Evolutionary conservation across 305 asterid species (phyloP).

Genomic region (Caryopteris hybrid): DNA sequence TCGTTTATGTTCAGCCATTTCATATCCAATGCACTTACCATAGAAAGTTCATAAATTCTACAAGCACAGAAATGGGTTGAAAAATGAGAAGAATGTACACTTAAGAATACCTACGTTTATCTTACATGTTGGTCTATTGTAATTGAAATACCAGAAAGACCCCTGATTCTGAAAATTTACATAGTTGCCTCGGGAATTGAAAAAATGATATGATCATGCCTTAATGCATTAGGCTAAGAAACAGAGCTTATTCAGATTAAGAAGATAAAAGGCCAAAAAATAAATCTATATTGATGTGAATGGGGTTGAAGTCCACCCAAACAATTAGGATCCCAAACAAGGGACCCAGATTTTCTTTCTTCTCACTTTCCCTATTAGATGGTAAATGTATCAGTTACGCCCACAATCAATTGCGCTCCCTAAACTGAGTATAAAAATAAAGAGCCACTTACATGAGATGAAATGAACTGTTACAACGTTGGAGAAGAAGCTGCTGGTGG

Average conservation of each 20-base stretch:
- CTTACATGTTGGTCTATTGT: neutral
- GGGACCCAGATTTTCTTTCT: neutral
- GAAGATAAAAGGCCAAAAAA: neutral
- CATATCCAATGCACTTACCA: too few relatives aligned
- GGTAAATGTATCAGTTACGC: neutral
- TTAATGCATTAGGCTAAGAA: neutral
- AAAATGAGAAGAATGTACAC: neutral
- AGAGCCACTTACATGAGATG: conserved; percentile 17
- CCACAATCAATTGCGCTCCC: neutral
- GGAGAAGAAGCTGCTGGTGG: conserved; percentile 48
- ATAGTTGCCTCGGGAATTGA: neutral
- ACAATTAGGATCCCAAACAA: neutral
- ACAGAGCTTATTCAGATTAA: neutral
- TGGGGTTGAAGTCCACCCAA: neutral
- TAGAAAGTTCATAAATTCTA: too few relatives aligned
- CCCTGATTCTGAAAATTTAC: conserved; percentile 7
- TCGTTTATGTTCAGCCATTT: too few relatives aligned
- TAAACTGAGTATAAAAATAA: conserved; percentile 16
- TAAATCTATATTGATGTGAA: neutral
- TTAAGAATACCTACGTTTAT: neutral
- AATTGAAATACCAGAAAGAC: too few relatives aligned
- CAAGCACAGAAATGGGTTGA: neutral
- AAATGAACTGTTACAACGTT: conserved; percentile 12
- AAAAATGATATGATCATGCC: neutral
- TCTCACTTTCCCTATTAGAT: conserved; percentile 7